Conservation (phyloP, 176 grass and related monocot species). For the Aegilops bicornis region DNA sequence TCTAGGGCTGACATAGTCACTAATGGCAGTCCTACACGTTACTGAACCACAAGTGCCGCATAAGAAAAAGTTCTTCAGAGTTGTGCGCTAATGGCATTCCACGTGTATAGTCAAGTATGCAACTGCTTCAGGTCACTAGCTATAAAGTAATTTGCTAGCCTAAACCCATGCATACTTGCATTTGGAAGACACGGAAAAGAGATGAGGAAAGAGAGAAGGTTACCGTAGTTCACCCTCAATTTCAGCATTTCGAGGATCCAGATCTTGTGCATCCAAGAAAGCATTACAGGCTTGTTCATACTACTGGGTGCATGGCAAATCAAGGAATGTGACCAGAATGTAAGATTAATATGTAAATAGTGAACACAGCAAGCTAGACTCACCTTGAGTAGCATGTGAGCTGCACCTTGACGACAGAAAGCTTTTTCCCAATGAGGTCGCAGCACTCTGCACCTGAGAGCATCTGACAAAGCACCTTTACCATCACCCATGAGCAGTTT, state of each 20-base stretch:
- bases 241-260: constrained; percentile 29
- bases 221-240: constrained; percentile 30
- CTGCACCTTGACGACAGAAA: constrained; percentile 7
- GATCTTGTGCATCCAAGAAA: constrained; percentile 23
- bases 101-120: too few relatives aligned
- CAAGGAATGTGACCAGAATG: background rate
- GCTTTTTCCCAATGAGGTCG: constrained; percentile 23
- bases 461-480: constrained; percentile 40
- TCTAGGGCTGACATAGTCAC: too few relatives aligned
- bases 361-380: background rate
- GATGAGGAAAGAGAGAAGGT: background rate
- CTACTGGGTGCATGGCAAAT: background rate
- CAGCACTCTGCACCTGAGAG: constrained; percentile 26
- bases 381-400: constrained; percentile 31
- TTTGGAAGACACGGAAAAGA: background rate
- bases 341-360: background rate
- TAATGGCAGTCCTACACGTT: background rate
- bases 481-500: constrained; percentile 44
- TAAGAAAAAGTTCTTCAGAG: too few relatives aligned
- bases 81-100: background rate
- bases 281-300: constrained; percentile 32
- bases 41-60: background rate
- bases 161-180: background rate
- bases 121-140: background rate
- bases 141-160: background rate